Evolutionary conservation across 768 basidiomycete genomes (phyloP), one percentile per base, ranked within the genome.

Genomic region (Astraeus odoratus): DNA sequence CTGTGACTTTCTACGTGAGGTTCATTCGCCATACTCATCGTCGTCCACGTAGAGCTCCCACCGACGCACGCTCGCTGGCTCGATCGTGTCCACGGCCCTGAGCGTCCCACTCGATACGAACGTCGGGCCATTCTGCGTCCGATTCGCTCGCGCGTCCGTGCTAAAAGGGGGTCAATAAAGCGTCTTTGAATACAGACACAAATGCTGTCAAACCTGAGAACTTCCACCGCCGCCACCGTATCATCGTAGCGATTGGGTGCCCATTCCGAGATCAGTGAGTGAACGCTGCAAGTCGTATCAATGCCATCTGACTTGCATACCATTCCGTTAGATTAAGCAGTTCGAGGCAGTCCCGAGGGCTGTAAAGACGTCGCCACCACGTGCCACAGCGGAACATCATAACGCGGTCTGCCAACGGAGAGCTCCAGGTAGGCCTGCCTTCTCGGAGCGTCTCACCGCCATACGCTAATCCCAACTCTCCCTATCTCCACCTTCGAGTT

Each of bases 101-200:
- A 86, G 77, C 66, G 87, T 87, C 51, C 88, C 86, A 37, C 75
- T 92, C 49, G 86, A 87, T 47, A 83, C 86, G 16, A 88, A 88
- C 13, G 88, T 92, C 42, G 88, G 88, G 48, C 73, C 90, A 89
- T 90, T 61, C 70, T 85, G 75, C 26, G 27, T 18, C 40, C 46
- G 23, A 22, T 34, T 43, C 36, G 42, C 23, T 22, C 24, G 10
- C 31, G 39, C 10, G 27, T 31, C 23, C 3, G 39, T 39, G 16
- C 18, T 27, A 22, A 47, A n/a, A 43, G 44, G n/a, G n/a, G 39
- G 34, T 8, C 12, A 19, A 47, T 39, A 48, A 48, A 12, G 3
- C 23, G 18, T 33, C 19, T 22, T 44, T 12, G 5, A 8, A 37
- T 22, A n/a, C n/a, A n/a, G n/a, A n/a, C n/a, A n/a, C n/a, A n/a